A percentile compares a stretch with the other conserved stretches of the same genome.
These are phyloP conservation scores for Penicillium capsulatum DNA, from an alignment of 2,329 filamentous ascomycete genomes.

Conservation along the genomic window DNA sequence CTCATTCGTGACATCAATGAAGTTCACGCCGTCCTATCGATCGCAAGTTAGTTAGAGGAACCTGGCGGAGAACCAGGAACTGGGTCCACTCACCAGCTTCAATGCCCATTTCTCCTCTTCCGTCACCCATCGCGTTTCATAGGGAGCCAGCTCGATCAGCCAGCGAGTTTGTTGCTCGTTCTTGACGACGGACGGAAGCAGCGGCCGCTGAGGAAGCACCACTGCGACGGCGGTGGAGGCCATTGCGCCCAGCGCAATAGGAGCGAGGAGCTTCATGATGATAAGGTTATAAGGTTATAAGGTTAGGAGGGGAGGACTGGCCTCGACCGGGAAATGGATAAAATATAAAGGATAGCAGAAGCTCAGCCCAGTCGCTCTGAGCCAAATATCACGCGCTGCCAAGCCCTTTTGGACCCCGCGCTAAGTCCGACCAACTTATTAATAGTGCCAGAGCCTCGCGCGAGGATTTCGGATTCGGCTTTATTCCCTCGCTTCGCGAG, in stretches of 20 bases:
- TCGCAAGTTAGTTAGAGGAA: conserved; percentile 3
- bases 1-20: conserved; percentile 87
- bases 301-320: conserved; percentile 1
- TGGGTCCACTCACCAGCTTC: conserved; percentile 60
- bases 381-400: conserved; percentile 19
- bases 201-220: conserved; percentile 29
- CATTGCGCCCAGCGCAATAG: conserved; percentile 35
- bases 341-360: conserved; percentile 1
- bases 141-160: conserved; percentile 79
- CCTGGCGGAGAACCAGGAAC: neutral
- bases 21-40: conserved; percentile 69
- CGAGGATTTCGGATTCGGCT: too few relatives aligned
- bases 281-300: conserved; percentile 1
- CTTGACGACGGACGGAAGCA: conserved; percentile 22
- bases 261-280: conserved; percentile 36
- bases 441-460: too few relatives aligned
- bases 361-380: conserved; percentile 2
- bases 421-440: conserved; percentile 8
- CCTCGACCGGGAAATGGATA: conserved; percentile 2
- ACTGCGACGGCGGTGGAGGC: conserved; percentile 32
- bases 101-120: conserved; percentile 95
- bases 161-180: conserved; percentile 52
- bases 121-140: conserved; percentile 78
- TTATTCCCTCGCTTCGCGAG: too few relatives aligned
- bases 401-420: conserved; percentile 24